Conservation (phyloP, 2,329 filamentous ascomycete species). For the Penicillium sp. region DNA sequence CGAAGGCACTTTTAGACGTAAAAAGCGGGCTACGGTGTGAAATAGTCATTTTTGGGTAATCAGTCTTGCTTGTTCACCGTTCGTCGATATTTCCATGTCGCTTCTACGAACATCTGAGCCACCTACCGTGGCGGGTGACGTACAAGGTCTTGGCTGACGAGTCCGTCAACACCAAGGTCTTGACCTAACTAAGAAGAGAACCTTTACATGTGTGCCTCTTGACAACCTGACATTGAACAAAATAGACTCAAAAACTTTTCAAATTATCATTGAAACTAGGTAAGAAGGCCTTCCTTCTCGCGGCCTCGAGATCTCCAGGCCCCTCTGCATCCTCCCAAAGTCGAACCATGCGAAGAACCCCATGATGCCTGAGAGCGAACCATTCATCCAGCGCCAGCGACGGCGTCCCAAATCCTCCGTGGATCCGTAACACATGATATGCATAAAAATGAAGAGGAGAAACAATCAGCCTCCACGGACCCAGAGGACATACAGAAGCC, state of each 20-base stretch:
- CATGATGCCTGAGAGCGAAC: conserved; percentile 31
- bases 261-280: conserved; percentile 31
- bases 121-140: no score
- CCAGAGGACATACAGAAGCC: conserved; percentile 37
- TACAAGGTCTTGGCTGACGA: no score
- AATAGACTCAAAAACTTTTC: conserved; percentile 20
- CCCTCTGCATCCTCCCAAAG: conserved; percentile 21
- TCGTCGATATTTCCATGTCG: no score
- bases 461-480: conserved; percentile 39
- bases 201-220: neutral
- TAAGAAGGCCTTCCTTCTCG: conserved; percentile 38
- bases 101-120: no score
- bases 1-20: no score
- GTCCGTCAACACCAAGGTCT: no score
- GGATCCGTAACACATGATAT: conserved; percentile 39
- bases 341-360: conserved; percentile 19
- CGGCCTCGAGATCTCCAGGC: conserved; percentile 28
- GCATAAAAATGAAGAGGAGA: conserved; percentile 31
- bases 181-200: no score
- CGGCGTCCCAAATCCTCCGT: conserved; percentile 40
- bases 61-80: no score
- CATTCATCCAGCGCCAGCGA: conserved; percentile 40
- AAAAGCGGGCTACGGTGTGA: no score
- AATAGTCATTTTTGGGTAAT: no score
- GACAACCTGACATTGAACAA: neutral